Conservation (phyloP, 176 grass and related monocot genomes). For the Secale cereale region DNA sequence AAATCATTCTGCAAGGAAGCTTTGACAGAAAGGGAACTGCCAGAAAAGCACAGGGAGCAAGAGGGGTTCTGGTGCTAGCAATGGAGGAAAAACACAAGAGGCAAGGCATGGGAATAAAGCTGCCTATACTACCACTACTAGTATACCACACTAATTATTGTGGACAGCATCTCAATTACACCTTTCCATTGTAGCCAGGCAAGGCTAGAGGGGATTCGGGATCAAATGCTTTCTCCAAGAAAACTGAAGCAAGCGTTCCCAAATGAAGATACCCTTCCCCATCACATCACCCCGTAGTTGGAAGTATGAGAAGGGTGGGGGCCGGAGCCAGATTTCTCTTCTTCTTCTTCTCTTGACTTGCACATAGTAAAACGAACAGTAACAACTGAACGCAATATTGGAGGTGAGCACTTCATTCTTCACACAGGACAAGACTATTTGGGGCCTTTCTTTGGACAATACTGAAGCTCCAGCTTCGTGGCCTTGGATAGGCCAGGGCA, state of each 20-base stretch:
- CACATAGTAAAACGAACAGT: background rate
- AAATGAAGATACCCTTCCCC: conserved; percentile 34
- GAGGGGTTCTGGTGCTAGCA: background rate
- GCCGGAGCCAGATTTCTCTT: background rate
- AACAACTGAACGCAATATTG: background rate
- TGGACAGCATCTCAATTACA: conserved; percentile 25
- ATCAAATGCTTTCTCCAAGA: conserved; percentile 21
- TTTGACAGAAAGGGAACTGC: conserved; percentile 27
- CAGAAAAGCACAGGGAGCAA: background rate
- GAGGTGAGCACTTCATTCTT: background rate
- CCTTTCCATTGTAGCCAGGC: background rate
- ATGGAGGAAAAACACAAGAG: background rate
- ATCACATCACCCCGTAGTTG: conserved; percentile 22
- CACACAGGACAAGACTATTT: background rate
- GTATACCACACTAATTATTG: conserved; percentile 28
- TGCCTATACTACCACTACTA: background rate
- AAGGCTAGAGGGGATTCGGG: conserved; percentile 18
- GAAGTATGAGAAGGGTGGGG: conserved; percentile 13
- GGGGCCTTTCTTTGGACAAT: background rate
- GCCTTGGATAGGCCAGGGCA: background rate
- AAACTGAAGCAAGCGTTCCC: conserved; percentile 21
- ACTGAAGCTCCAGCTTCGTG: conserved; percentile 9
- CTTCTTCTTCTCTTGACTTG: conserved; percentile 6
- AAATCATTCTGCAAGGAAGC: conserved; percentile 15
- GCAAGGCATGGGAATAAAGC: conserved; percentile 39